These are phyloP conservation scores for Calcarisporium arbuscula DNA, from an alignment of 2,329 filamentous ascomycete genomes.

Conservation along the genomic window DNA sequence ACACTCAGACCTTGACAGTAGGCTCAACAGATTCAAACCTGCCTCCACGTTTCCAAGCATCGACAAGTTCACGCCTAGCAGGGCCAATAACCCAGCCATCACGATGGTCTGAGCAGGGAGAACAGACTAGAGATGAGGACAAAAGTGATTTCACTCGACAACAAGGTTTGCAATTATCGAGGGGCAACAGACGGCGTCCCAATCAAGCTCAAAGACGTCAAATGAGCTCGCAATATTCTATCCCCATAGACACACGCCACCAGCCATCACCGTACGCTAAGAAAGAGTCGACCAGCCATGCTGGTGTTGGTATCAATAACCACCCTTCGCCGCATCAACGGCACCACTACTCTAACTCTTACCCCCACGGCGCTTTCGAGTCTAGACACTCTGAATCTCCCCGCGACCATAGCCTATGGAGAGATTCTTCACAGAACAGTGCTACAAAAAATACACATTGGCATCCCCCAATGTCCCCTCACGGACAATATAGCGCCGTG, in stretches of 20 bases:
- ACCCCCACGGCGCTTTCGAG: conserved; percentile 11
- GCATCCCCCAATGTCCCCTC: conserved; percentile 1
- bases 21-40: no score
- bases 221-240: conserved; percentile 53
- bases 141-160: not conserved
- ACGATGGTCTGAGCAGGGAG: no score
- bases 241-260: conserved; percentile 46
- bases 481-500: no score
- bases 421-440: conserved; percentile 12
- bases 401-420: conserved; percentile 15
- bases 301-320: conserved; percentile 21
- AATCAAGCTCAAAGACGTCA: conserved; percentile 60
- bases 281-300: no score
- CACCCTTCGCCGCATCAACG: conserved; percentile 16
- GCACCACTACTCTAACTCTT: conserved; percentile 15
- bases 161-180: conserved; percentile 15
- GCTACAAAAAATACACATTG: conserved; percentile 2
- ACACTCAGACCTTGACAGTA: no score
- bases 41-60: no score
- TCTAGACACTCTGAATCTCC: conserved; percentile 11
- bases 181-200: conserved; percentile 40
- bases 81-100: no score
- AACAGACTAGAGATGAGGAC: no score
- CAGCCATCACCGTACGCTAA: no score
- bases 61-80: no score